phyloP scores from a whole-genome alignment of 2,329 filamentous ascomycete genomes.

The Botrytis tulipae region DNA sequence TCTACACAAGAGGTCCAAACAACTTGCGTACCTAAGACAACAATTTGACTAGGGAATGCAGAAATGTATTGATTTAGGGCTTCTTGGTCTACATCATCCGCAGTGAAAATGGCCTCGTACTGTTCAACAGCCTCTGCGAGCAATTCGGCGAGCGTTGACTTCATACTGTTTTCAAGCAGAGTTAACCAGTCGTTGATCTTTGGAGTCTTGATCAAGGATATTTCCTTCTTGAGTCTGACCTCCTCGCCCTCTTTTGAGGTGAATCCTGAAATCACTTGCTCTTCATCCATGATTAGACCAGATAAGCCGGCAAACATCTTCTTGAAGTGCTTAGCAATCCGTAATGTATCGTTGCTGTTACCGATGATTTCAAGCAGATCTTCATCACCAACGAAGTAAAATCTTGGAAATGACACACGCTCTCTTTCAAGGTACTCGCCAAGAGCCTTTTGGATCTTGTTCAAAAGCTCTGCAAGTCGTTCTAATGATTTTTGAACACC shows the following conservation, averaged over 20 bases:
- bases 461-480: conserved; percentile 90
- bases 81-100: conserved; percentile 65
- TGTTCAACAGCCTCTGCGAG: conserved; percentile 81
- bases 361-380: conserved; percentile 98
- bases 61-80: conserved; percentile 78
- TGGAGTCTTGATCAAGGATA: conserved; percentile 89
- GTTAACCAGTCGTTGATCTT: conserved; percentile 99
- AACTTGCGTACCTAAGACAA: conserved; percentile 89
- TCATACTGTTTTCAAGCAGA: conserved; percentile 89
- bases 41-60: conserved; percentile 87
- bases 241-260: conserved; percentile 94
- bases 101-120: conserved; percentile 75
- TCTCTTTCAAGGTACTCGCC: conserved; percentile 98
- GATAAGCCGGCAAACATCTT: conserved; percentile 99
- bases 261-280: conserved; percentile 84
- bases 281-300: conserved; percentile 86
- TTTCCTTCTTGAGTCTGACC: conserved; percentile 82
- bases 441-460: conserved; percentile 98
- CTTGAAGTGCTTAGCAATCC: conserved; percentile 97
- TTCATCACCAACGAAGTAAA: conserved; percentile 99
- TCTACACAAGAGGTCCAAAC: conserved; percentile 92
- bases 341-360: conserved; percentile 95
- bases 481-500: conserved; percentile 96
- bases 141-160: conserved; percentile 85
- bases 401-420: conserved; percentile 93